Percentiles rank a stretch among this genome's conserved stretches.
These are phyloP conservation scores for Exsudoporus frostii DNA, from an alignment of 768 basidiomycete genomes.

Conservation along the genomic window DNA sequence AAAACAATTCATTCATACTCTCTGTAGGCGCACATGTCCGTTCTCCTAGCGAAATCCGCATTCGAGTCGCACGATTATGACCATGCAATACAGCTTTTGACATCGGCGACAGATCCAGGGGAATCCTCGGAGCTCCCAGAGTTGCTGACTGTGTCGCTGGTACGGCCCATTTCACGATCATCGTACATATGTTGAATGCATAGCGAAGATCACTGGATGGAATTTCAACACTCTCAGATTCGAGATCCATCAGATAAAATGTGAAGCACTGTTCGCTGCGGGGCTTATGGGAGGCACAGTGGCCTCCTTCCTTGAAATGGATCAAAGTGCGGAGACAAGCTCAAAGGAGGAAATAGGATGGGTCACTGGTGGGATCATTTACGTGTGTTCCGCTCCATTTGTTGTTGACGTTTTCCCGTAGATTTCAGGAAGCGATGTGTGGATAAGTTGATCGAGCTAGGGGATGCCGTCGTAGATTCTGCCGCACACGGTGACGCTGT, in stretches of 20 bases:
- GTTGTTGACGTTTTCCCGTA: neutral
- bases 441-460: conserved; percentile 7
- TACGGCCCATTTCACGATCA: neutral
- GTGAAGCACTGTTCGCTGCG: conserved; percentile 4
- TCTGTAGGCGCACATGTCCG: conserved; percentile 7
- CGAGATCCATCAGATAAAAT: conserved; percentile 3
- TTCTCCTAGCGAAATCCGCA: conserved; percentile 13
- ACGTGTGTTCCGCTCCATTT: neutral
- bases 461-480: conserved; percentile 1
- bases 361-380: neutral
- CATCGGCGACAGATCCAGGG: neutral
- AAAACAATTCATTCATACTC: neutral
- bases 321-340: neutral
- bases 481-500: conserved; percentile 7
- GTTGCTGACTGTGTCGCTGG: conserved; percentile 15
- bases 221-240: conserved; percentile 9
- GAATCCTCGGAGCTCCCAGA: conserved; percentile 2
- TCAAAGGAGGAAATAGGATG: conserved; percentile 1
- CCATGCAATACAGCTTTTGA: conserved; percentile 4
- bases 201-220: conserved; percentile 16
- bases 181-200: neutral
- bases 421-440: conserved; percentile 10
- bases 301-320: conserved; percentile 2
- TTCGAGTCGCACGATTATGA: conserved; percentile 8
- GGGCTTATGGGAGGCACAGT: neutral